These are phyloP conservation scores for Exophiala phaeomuriformis DNA, from an alignment of 2,329 filamentous ascomycete genomes.

Conservation along the genomic window DNA sequence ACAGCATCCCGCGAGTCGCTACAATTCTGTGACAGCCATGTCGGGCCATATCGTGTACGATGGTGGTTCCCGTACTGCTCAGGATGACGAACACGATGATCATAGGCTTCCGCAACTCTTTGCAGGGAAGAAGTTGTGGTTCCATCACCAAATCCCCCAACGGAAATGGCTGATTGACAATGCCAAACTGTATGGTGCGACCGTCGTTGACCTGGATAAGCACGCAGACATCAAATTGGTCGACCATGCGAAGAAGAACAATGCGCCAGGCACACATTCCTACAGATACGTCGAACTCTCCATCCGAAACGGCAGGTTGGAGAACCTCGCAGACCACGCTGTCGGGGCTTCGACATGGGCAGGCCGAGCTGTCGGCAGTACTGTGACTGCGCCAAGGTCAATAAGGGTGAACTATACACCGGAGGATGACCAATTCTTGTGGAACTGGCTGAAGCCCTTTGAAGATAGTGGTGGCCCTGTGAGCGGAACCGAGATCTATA, in stretches of 20 bases:
- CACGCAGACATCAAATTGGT: conserved; percentile 53
- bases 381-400: conserved; percentile 32
- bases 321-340: conserved; percentile 42
- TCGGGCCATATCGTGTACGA: conserved; percentile 14
- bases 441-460: conserved; percentile 38
- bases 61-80: conserved; percentile 16
- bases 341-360: conserved; percentile 39
- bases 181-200: conserved; percentile 47
- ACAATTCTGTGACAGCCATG: conserved; percentile 1
- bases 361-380: conserved; percentile 41
- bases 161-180: conserved; percentile 38
- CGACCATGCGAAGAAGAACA: conserved; percentile 48
- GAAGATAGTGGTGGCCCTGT: conserved; percentile 31
- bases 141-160: conserved; percentile 48
- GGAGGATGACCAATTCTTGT: conserved; percentile 41
- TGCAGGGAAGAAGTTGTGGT: conserved; percentile 50
- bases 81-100: not conserved
- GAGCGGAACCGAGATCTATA: conserved; percentile 41
- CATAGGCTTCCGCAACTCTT: conserved; percentile 39
- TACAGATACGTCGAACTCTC: conserved; percentile 54
- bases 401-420: conserved; percentile 34
- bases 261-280: conserved; percentile 47
- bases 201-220: conserved; percentile 46
- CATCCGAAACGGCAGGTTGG: conserved; percentile 42
- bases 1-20: not conserved